Conservation (phyloP, 208 protist species). For the Phytomonas serpens region DNA sequence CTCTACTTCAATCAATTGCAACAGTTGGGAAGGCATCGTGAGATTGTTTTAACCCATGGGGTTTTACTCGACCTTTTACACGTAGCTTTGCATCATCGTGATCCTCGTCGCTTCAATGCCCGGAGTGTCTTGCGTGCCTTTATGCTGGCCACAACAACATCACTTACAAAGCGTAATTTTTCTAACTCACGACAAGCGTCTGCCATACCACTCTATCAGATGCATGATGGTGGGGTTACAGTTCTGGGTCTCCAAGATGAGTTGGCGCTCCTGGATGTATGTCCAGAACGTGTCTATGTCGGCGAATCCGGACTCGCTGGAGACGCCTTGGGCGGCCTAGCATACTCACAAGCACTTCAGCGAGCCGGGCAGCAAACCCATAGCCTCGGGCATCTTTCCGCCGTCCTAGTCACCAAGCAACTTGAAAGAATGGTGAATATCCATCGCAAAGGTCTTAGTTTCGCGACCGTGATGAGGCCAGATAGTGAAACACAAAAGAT, state of each 20-base stretch:
- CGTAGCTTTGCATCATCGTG: constrained; percentile 22
- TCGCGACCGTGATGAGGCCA: background rate
- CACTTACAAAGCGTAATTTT: background rate
- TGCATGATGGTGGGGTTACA: constrained; percentile 41
- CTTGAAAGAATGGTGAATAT: constrained; percentile 7
- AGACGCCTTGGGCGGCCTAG: background rate
- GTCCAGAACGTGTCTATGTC: constrained; percentile 36
- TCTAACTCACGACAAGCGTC: constrained; percentile 6
- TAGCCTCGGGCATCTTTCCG: background rate
- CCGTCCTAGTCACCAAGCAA: constrained; percentile 1
- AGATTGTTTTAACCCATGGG: constrained; percentile 68
- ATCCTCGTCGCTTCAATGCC: constrained; percentile 49
- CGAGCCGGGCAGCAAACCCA: background rate
- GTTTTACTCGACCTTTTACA: constrained; percentile 53
- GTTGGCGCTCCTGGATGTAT: constrained; percentile 50
- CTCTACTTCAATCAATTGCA: constrained; percentile 46
- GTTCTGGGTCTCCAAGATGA: constrained; percentile 75
- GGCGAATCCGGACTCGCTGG: background rate
- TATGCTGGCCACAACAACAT: constrained; percentile 40
- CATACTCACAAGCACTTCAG: background rate
- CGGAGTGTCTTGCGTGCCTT: constrained; percentile 48
- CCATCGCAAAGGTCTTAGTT: constrained; percentile 5
- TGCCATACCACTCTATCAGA: constrained; percentile 9
- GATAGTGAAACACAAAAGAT: constrained; percentile 5
- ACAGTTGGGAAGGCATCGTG: constrained; percentile 55